These are phyloP conservation scores for Trametes pubescens DNA, from an alignment of 1,284 basidiomycete genomes.

Conservation along the genomic window DNA sequence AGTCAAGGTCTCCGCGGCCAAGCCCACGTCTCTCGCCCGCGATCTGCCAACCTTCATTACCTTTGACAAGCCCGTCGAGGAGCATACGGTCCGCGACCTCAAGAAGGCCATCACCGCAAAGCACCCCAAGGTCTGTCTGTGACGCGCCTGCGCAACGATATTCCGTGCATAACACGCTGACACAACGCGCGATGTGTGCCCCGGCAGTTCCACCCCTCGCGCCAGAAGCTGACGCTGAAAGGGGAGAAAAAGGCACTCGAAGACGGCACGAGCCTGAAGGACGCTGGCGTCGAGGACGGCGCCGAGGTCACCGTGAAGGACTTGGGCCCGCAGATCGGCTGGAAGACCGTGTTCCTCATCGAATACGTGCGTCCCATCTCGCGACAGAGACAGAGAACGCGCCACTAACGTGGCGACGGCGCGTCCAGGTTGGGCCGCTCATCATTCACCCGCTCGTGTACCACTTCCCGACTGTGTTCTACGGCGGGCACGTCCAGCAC, in stretches of 20 bases:
- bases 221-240: constrained; percentile 78
- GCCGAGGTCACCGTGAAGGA: constrained; percentile 83
- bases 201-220: constrained; percentile 67
- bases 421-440: constrained; percentile 83
- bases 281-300: constrained; percentile 63
- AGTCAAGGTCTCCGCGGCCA: constrained; percentile 60
- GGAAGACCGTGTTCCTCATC: constrained; percentile 86
- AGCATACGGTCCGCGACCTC: constrained; percentile 64
- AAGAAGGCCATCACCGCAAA: constrained; percentile 65
- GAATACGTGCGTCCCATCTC: constrained; percentile 81
- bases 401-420: constrained; percentile 7
- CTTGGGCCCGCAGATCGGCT: constrained; percentile 87
- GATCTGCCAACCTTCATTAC: constrained; percentile 67
- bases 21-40: constrained; percentile 55
- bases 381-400: background rate
- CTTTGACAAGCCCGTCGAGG: constrained; percentile 54
- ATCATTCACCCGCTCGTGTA: constrained; percentile 93
- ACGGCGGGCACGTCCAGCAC: constrained; percentile 73
- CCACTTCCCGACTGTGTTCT: constrained; percentile 73
- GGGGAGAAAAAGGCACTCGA: constrained; percentile 67
- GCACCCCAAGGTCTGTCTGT: constrained; percentile 60
- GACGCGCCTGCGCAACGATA: no score
- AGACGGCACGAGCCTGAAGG: constrained; percentile 68
- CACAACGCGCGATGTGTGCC: no score
- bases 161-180: background rate